Base-by-base conservation (phyloP, 2,329 filamentous ascomycete genomes). In the Dendrostoma leiphaemia region DNA sequence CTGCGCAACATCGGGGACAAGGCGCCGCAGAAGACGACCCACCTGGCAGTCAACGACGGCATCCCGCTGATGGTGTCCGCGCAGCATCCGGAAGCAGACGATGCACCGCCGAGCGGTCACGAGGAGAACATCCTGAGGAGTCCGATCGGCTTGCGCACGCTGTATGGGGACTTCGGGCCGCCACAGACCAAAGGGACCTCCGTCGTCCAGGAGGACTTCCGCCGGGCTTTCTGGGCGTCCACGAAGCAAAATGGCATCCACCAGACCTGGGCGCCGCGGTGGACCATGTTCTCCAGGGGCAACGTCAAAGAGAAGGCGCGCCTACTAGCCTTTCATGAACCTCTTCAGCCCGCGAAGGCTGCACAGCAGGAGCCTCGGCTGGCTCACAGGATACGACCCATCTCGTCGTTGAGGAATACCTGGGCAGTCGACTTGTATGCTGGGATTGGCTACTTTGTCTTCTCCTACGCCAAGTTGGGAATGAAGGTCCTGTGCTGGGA, bases 221-320 rank as follows among this genome's bases (percentile, higher is more conserved):
- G 75, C 1, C 54, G 67, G 1, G 86, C 91, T 0, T 83, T 96
- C 59, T 97, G 93, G 93, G 88, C 89, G 1, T 81, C 79, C 12
- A 86, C 88, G 4, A 83, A 79, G 49, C 91, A 96, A 67, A 90
- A 91, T 64, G 88, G 87, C 2, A 88, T 97, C 54, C 71, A 75
- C 32, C 93, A 97, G 73, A 86, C 81, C 2, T 97, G 92, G 92
- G 89, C 91, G 1, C 93, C 93, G 13, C 72, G 86, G 1, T 92
- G 91, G 78, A 96, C 91, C 24, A 97, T 97, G 92, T 97, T 97
- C 69, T 91, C 88, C 59, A 82, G 91, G 1, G 92, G 93, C 3
- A 97, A 97, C 69, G 77, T 97, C 56, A 88, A 85, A 48, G 93
- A 97, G 71, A 97, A 97, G 68, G 85, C 88, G 0, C 78, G 93